Evolutionary conservation across 2,329 filamentous ascomycete genomes (phyloP).

Genomic region (Fusarium hostae): DNA sequence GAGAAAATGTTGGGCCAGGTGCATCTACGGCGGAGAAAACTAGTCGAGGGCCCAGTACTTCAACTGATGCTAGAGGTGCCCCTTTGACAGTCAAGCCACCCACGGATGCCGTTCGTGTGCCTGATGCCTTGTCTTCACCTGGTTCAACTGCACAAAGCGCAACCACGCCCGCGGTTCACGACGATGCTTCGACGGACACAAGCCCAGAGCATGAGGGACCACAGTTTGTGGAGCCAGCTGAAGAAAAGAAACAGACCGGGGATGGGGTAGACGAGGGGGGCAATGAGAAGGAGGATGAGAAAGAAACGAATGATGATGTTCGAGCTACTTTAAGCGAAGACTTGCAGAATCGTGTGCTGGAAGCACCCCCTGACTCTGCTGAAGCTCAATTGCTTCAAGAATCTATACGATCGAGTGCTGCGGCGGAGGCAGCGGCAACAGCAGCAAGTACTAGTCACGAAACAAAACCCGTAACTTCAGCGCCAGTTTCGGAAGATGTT

Average conservation of each 20-base stretch:
- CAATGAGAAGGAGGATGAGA: conserved; percentile 26
- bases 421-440: conserved; percentile 4
- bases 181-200: conserved; percentile 77
- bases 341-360: conserved; percentile 36
- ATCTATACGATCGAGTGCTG: conserved; percentile 49
- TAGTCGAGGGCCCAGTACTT: conserved; percentile 5
- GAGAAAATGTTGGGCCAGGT: conserved; percentile 14
- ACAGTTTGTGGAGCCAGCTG: conserved; percentile 62
- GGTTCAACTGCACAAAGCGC: conserved; percentile 78
- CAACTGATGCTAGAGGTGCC: conserved; percentile 1
- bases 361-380: conserved; percentile 45
- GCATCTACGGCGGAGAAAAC: conserved; percentile 6
- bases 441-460: conserved; percentile 7
- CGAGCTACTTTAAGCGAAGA: conserved; percentile 30
- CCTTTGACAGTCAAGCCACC: conserved; percentile 49
- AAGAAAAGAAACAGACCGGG: conserved; percentile 60
- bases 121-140: conserved; percentile 64
- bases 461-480: neutral
- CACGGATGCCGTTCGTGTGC: conserved; percentile 50
- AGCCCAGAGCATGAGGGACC: conserved; percentile 76
- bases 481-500: conserved; percentile 12
- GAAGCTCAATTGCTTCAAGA: conserved; percentile 61
- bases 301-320: neutral
- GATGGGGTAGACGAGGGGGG: conserved; percentile 48
- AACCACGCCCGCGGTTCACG: conserved; percentile 75